phyloP scores from a whole-genome alignment of 140 eudicot species.

The Flaveria floridana region DNA sequence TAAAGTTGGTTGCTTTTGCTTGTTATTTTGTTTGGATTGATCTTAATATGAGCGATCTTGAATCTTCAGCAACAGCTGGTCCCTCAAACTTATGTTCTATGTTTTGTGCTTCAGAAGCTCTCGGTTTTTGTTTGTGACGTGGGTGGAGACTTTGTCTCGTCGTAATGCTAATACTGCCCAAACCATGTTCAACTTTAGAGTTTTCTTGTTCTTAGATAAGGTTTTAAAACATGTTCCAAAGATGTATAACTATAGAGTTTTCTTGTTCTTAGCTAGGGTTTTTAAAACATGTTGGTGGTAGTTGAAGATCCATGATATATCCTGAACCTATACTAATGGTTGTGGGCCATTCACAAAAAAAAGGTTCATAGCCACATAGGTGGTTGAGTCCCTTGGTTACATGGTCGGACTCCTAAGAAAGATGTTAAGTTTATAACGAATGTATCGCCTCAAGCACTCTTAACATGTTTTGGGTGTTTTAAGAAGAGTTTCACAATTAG shows the following conservation, averaged over 20 bases:
- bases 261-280: neutral
- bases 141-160: too few species aligned
- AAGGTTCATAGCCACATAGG: too few species aligned
- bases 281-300: neutral
- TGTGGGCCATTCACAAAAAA: too few species aligned
- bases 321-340: too few species aligned
- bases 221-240: neutral
- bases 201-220: neutral
- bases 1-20: constrained; percentile 22
- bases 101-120: neutral
- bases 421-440: too few species aligned
- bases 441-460: too few species aligned
- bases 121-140: neutral
- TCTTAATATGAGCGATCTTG: constrained; percentile 19
- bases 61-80: neutral
- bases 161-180: neutral
- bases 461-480: too few species aligned
- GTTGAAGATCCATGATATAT: constrained; percentile 18
- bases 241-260: neutral
- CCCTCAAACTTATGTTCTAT: neutral
- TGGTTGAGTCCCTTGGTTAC: too few species aligned
- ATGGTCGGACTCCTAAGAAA: too few species aligned
- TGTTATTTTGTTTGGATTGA: constrained; percentile 20
- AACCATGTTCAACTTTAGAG: neutral
- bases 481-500: too few species aligned